Evolutionary conservation across 345 rosid genomes (phyloP), one percentile per base, ranked within the genome.

Genomic region (Lepidium didymum): DNA sequence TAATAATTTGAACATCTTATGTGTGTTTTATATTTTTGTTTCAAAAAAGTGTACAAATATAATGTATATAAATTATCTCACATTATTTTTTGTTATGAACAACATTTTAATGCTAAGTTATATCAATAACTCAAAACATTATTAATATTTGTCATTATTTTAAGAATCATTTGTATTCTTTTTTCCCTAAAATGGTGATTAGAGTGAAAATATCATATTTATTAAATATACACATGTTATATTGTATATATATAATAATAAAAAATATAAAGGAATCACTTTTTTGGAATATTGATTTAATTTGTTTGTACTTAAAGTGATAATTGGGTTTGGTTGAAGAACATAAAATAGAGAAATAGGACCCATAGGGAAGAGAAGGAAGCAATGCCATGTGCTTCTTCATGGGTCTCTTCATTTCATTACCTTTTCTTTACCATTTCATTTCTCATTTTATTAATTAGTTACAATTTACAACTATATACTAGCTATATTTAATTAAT

Each of bases 371-470:
- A 40, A 56, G 66, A 60, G 52, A 55, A 71, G 85, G 81, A 76
- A 82, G 75, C 89, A 83, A 58, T 31, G 60, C 53, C 92, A 85
- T 84, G 91, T 81, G 89, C 84, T 60, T 58, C 81, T 75, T 78
- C 36, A 81, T 81, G 82, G 81, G 67, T 80, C 85, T 83, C 80
- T 86, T 80, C 69, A 74, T 83, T 65, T 78, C 66, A 69, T 52
- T 75, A 47, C 81, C 78, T 73, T 70, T 29, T 74, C 46, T 29
- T 49, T 53, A 50, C 40, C 23, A 37, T 56, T 56, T 47, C 23
- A 31, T 47, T 56, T 49, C 54, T 27, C 37, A 8, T 42, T 51
- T 41, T 10, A 43, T 29, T 61, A 43, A 36, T 33, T 13, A 34
- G 13, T 33, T 19, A 35, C 33, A 29, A 29, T 7, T 33, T 19